Conservation (phyloP, 2,329 filamentous ascomycete species). For the Pseudomassariella vexata region DNA sequence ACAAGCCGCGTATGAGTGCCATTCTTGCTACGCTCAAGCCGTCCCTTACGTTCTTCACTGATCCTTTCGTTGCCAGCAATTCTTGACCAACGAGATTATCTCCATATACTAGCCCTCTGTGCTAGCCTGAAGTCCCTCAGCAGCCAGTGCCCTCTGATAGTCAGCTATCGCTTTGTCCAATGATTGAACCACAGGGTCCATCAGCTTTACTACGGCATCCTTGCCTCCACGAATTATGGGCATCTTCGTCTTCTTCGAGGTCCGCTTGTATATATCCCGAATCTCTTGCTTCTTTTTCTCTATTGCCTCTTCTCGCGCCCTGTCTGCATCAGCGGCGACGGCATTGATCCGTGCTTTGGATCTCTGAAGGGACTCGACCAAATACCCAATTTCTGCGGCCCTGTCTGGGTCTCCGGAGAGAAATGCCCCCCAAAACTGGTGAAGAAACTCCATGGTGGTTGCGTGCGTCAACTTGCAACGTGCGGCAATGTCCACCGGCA, state of each 20-base stretch:
- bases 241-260: constrained; percentile 67
- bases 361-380: constrained; percentile 75
- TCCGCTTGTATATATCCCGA: constrained; percentile 62
- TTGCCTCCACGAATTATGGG: constrained; percentile 68
- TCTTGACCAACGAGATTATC: not conserved
- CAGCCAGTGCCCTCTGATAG: constrained; percentile 66
- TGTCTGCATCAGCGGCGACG: constrained; percentile 75
- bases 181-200: constrained; percentile 67
- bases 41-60: too few species aligned
- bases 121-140: constrained; percentile 47
- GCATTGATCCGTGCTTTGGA: constrained; percentile 74
- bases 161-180: constrained; percentile 64
- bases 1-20: too few species aligned
- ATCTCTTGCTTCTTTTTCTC: constrained; percentile 64
- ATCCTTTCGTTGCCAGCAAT: not conserved
- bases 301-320: constrained; percentile 62
- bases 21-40: too few species aligned
- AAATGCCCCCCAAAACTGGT: constrained; percentile 94
- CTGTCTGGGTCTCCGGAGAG: constrained; percentile 80
- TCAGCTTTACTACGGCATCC: constrained; percentile 68
- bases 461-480: constrained; percentile 70
- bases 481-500: constrained; percentile 51
- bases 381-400: constrained; percentile 71
- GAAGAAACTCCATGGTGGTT: constrained; percentile 91
- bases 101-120: constrained; percentile 35